Evolutionary conservation across 148 eudicot species (phyloP), one percentile per base, ranked within the genome.

Genomic region (Hydrangea macrophylla): DNA sequence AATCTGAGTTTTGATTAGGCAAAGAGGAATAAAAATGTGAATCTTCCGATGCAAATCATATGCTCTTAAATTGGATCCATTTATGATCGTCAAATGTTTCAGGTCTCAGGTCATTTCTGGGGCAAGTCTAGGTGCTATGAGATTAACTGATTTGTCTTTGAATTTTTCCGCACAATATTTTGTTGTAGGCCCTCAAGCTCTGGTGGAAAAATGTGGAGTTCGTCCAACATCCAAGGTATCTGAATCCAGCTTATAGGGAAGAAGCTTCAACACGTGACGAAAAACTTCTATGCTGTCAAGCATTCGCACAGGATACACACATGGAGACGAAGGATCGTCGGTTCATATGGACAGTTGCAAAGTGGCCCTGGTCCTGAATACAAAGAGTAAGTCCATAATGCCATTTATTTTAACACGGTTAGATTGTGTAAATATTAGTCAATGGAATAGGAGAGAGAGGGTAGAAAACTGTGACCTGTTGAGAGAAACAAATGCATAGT

Each of bases 131-230:
- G 36, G 45, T 50, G 6, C 13, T 35, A 33, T 36, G 2, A 55
- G 15, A n/a, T 51, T 18, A 7, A 51, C 12, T 12, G 23, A 6
- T 6, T 23, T 54, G 9, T 22, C 60, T 15, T 44, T 44, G 6
- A 4, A 35, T 15, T 66, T 30, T 58, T 20, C 22, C 53, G n/a
- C n/a, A 30, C 8, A 15, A 33, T 26, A 24, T 39, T 11, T n/a
- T 73, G n/a, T 53, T 62, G 12, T 75, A 93, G 98, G 98, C 96
- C 61, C 79, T 93, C 60, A 86, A 86, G 70, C 90, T 93, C 42
- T 88, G 98, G 98, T 93, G 98, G 98, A 93, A 90, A 69, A 78
- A 76, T 5, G 89, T 93, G 18, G 58, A 85, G 1, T 86, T 88
- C 55, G 55, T 93, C 65, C 95, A 88, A 72, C 98, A 93, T 78